phyloP scores from a whole-genome alignment of 495 filamentous ascomycete species.

The Parmelia sp. region DNA sequence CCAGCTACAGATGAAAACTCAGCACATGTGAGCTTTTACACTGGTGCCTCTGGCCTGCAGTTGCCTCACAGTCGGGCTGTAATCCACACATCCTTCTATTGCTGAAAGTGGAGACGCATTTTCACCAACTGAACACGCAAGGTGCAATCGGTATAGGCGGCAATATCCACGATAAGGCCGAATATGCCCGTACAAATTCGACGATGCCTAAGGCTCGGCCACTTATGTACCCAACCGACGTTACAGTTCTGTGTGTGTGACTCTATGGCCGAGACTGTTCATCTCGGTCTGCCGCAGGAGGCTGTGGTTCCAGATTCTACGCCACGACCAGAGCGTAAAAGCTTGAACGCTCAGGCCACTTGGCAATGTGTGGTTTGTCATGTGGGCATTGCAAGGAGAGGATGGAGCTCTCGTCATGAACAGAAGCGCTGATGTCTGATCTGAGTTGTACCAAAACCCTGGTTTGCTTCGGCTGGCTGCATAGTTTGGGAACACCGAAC shows the following conservation, averaged over 20 bases:
- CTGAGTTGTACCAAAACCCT: constrained; percentile 3
- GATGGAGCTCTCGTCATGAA: neutral
- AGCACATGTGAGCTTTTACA: neutral
- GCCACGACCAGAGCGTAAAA: neutral
- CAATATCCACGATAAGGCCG: neutral
- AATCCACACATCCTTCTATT: neutral
- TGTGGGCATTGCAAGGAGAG: neutral
- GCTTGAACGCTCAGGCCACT: neutral
- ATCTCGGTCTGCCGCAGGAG: neutral
- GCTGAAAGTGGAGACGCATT: neutral
- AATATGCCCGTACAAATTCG: neutral
- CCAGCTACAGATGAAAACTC: constrained; percentile 19
- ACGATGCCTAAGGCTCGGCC: neutral
- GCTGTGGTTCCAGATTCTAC: neutral
- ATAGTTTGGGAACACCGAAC: neutral
- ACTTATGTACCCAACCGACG: neutral
- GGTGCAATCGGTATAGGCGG: neutral
- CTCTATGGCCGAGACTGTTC: neutral
- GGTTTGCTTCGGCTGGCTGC: constrained; percentile 1
- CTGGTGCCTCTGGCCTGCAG: neutral
- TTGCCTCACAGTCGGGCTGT: neutral
- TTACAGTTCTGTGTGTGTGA: neutral
- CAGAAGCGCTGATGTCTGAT: constrained; percentile 6
- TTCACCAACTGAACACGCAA: neutral
- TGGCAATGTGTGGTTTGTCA: neutral